Base-by-base conservation (phyloP, 2,329 filamentous ascomycete species). In the Beauveria pseudobassiana region DNA sequence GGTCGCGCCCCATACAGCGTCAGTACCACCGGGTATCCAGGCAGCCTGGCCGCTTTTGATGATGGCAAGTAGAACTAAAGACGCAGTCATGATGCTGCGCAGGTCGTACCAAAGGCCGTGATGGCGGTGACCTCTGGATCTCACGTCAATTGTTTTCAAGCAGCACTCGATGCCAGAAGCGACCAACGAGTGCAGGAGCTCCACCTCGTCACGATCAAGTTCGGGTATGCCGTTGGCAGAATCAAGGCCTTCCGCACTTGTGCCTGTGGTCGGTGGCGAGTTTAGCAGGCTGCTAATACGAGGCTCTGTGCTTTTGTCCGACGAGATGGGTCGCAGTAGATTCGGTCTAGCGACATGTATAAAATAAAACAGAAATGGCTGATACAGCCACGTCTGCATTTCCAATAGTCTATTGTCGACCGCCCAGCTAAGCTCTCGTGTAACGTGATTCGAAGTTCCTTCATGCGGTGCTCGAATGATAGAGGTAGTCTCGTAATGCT, bases 61-160 rank as follows among this genome's bases (percentile, higher is more conserved):
- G 14, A 67, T 59, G 22, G 62, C 66, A 12, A 67, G 55, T 26
- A 68, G 59, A 16, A 65, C 56, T 3, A 67, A 49, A 14, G 64
- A 61, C 14, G 65, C 63, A 10, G 62, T 64, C 63, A 67, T 67
- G 43, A 66, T 62, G 42, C 64, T 65, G 2, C 68, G 66, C 38
- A 67, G 51, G 20, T 65, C 65, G 28, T 65, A 71, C 68, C 69
- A 71, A 0, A 67, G 65, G 2, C 68, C 69, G 40, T 71, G 68
- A 45, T 69, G 68, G 10, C 68, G 59, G 53, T 69, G 64, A 51
- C 65, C 55, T 28, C 63, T 59, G 38, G 63, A n/a, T 43, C 68
- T 57, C 51, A 65, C 51, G 59, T 68, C 65, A 12, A 68, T 65
- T 2, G 65, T 67, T 51, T 68, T 67, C 24, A 68, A 57, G 26